Evolutionary conservation across 202 grass and related monocot species (phyloP).

Genomic region (Digitaria exilis): DNA sequence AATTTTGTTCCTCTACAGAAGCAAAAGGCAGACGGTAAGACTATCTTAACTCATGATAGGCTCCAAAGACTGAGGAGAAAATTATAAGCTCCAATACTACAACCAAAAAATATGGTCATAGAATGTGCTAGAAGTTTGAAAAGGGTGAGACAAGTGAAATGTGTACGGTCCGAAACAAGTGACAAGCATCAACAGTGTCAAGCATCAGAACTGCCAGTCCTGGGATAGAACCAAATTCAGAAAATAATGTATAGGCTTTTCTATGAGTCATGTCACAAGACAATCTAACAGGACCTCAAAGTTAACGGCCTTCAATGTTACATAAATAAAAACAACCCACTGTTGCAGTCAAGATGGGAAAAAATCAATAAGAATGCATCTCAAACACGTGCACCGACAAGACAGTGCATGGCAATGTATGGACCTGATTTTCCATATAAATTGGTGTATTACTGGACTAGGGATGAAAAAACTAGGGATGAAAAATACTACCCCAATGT

Average conservation of each 20-base stretch:
- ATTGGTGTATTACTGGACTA: not conserved
- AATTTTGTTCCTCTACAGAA: not conserved
- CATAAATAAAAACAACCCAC: not conserved
- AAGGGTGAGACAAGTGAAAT: not conserved
- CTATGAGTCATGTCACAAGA: not conserved
- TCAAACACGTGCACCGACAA: not conserved
- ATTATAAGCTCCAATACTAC: not conserved
- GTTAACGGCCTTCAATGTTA: not conserved
- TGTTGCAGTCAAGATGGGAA: not conserved
- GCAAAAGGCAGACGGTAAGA: not conserved
- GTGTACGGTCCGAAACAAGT: not conserved
- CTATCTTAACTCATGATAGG: not conserved
- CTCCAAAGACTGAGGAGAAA: not conserved
- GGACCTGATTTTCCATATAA: not conserved
- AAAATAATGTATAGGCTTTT: not conserved
- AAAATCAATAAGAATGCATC: not conserved
- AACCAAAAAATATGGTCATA: not conserved
- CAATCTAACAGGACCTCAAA: not conserved
- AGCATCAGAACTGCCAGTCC: not conserved
- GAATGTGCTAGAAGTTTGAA: not conserved
- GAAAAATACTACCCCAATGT: not conserved
- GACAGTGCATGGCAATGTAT: not conserved
- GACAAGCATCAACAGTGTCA: not conserved
- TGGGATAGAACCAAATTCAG: not conserved
- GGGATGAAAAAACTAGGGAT: too few species aligned